Evolutionary conservation across 441 rosid species (phyloP).

Genomic region (Raphanus hybrid): DNA sequence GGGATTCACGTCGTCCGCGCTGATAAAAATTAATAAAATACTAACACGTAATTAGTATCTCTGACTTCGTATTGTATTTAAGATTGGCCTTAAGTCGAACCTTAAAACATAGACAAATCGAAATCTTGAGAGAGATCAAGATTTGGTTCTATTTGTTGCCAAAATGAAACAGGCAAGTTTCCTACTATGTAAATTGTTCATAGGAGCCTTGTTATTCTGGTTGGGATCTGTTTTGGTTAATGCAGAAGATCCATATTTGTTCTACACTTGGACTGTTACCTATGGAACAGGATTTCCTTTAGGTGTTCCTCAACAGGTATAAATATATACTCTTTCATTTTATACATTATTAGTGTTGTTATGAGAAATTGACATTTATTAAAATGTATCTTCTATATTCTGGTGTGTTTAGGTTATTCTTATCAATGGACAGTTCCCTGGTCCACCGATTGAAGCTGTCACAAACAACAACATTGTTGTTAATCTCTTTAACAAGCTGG

Average conservation of each 20-base stretch:
- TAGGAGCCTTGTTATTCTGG: slow-evolving; percentile 46
- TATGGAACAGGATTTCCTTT: slow-evolving; percentile 68
- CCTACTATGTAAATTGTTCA: slow-evolving; percentile 22
- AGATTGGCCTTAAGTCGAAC: slow-evolving; percentile 23
- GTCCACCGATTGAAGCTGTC: slow-evolving; percentile 66
- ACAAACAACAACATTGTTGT: slow-evolving; percentile 76
- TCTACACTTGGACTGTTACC: slow-evolving; percentile 75
- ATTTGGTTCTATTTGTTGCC: background rate
- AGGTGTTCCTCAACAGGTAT: slow-evolving; percentile 71
- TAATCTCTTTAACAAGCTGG: slow-evolving; percentile 58
- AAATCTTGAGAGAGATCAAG: slow-evolving; percentile 25
- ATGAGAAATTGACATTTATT: background rate
- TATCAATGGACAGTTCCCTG: slow-evolving; percentile 81
- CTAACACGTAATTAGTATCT: slow-evolving; percentile 11
- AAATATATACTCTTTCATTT: background rate
- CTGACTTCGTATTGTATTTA: slow-evolving; percentile 26
- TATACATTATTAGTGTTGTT: background rate
- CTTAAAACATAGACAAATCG: slow-evolving; percentile 19
- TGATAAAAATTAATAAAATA: slow-evolving; percentile 34
- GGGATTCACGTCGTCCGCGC: slow-evolving; percentile 26
- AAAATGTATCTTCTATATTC: background rate
- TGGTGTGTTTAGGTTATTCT: slow-evolving; percentile 62
- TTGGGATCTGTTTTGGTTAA: slow-evolving; percentile 51
- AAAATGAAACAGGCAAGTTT: slow-evolving; percentile 35
- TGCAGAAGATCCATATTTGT: slow-evolving; percentile 71